Evolutionary conservation across 306 rosid species (phyloP), one percentile per base, ranked within the genome.

Genomic region (Alnus rubra): DNA sequence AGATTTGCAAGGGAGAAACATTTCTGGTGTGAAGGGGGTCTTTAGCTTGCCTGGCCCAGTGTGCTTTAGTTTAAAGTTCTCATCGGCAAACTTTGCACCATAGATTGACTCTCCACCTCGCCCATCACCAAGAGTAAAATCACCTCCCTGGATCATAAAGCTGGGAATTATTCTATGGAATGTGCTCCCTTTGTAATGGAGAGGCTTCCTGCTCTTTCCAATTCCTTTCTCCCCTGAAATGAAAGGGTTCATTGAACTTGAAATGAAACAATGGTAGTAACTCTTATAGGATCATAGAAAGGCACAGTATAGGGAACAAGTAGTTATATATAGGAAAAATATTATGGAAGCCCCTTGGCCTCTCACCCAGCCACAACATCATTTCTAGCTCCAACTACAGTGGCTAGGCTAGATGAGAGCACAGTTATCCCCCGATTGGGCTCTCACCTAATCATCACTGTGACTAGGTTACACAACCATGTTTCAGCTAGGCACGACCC

Each of bases 101-200:
- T 91, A 93, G 62, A 91, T 90, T 18, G 97, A 91, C 79, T 93
- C 97, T 67, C 98, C 95, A 54, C 98, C 98, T 67, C 91, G 84
- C 64, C 98, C 98, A 85, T 91, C 92, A 15, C 97, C 95, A 50
- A 6, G 85, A 51, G 97, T 91, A 78, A 93, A 93, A 86, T 91
- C 98, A 67, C 95, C 98, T 2, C 98, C 98, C 55, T 93, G 98
- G 74, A 90, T 92, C 97, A 91, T 91, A 78, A 93, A 91, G 82
- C 89, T 86, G 45, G 92, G 95, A 79, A 90, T 93, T 65, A 91
- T 90, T 79, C 97, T 86, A 70, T 93, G 98, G 88, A 93, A 93
- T 79, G 82, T 47, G 80, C 97, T 93, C 44, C 97, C 89, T 84
- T 86, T 88, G 88, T 91, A 90, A 74, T 88, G 92, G 63, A 93